A percentile compares a stretch with the other conserved stretches of the same genome.
Conservation (phyloP, 176 grass and related monocot species). For the Chloris gayana region DNA sequence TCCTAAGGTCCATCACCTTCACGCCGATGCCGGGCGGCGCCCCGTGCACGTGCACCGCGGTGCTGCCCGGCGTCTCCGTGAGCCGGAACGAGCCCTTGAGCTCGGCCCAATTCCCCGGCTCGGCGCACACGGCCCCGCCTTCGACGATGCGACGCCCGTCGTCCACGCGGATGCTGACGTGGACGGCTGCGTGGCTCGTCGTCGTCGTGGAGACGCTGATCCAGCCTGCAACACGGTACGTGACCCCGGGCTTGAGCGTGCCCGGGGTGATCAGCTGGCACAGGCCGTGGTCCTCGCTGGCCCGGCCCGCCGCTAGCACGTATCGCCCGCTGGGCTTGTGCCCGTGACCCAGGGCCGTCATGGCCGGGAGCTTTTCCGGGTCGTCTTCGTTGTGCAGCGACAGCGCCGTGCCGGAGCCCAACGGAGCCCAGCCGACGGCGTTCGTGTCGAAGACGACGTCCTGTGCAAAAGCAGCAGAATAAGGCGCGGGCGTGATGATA, state of each 20-base stretch:
- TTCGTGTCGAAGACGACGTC: no score
- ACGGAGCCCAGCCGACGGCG: conserved; percentile 36
- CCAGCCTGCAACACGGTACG: neutral
- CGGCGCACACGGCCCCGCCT: neutral
- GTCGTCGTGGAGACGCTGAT: neutral
- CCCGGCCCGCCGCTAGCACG: neutral
- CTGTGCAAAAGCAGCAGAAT: no score
- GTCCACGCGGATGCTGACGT: neutral
- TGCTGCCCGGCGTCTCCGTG: neutral
- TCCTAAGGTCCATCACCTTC: neutral
- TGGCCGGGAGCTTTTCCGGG: neutral
- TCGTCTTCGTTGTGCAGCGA: conserved; percentile 21
- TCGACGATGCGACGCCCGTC: neutral
- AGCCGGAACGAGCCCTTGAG: neutral
- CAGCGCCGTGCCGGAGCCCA: conserved; percentile 41
- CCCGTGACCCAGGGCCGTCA: neutral
- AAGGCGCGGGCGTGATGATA: no score
- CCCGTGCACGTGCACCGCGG: neutral
- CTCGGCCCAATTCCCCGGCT: neutral
- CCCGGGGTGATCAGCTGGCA: neutral
- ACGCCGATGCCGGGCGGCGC: neutral
- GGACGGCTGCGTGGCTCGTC: neutral
- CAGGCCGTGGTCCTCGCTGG: neutral
- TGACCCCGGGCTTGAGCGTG: neutral
- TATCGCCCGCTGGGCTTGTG: neutral